Evolutionary conservation across 768 basidiomycete genomes (phyloP).

Genomic region (Mrakia gelida): DNA sequence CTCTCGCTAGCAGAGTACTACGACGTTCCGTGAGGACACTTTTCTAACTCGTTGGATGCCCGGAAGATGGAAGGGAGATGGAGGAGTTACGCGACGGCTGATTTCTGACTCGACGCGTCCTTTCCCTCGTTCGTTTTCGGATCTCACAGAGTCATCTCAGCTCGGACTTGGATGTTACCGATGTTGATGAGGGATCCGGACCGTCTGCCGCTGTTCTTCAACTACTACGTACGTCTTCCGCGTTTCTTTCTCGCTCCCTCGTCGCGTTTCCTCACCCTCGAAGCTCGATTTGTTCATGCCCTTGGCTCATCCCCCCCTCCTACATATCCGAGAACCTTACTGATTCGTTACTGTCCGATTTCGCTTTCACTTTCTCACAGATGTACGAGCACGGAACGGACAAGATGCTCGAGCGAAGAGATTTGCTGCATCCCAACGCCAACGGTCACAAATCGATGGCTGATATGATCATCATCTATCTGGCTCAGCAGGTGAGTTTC

Average conservation of each 20-base stretch:
- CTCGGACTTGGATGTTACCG: slow-evolving; percentile 1
- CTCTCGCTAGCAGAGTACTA: slow-evolving; percentile 14
- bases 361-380: neutral
- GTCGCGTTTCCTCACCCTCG: neutral
- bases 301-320: neutral
- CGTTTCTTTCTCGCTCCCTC: neutral
- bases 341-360: neutral
- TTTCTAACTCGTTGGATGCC: neutral
- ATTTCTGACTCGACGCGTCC: neutral
- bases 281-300: neutral
- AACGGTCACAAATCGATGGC: slow-evolving; percentile 6
- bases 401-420: neutral
- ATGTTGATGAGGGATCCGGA: slow-evolving; percentile 4
- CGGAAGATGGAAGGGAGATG: neutral
- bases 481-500: slow-evolving; percentile 8
- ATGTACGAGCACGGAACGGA: slow-evolving; percentile 8
- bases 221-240: neutral
- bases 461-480: slow-evolving; percentile 2
- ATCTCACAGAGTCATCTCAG: slow-evolving; percentile 1
- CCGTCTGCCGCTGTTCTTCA: neutral
- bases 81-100: neutral
- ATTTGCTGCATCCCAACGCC: slow-evolving; percentile 11
- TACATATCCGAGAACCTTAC: too few species aligned
- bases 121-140: neutral
- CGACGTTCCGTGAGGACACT: neutral